These are phyloP conservation scores for Ustilago xerochloae DNA, from an alignment of 1,284 basidiomycete genomes.

Conservation along the genomic window DNA sequence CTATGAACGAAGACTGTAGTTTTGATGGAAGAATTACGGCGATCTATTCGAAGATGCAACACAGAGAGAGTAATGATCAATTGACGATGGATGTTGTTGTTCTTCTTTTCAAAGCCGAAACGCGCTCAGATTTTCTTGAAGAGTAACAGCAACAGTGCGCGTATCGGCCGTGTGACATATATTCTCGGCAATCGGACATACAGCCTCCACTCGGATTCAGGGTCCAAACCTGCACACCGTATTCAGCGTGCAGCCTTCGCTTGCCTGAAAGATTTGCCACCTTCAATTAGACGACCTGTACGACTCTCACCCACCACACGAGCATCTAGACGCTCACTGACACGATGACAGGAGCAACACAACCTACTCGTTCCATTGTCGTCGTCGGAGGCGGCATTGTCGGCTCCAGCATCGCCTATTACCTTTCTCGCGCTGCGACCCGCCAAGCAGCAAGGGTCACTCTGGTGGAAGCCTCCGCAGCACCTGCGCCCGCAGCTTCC, in stretches of 20 bases:
- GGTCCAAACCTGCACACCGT: slow-evolving; percentile 9
- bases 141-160: neutral
- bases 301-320: neutral
- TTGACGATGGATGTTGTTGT: slow-evolving; percentile 23
- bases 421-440: slow-evolving; percentile 70
- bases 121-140: slow-evolving; percentile 15
- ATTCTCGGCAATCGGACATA: slow-evolving; percentile 6
- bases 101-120: slow-evolving; percentile 4
- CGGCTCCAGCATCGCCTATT: slow-evolving; percentile 85
- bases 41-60: neutral
- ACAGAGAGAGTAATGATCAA: neutral
- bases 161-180: slow-evolving; percentile 5
- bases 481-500: slow-evolving; percentile 75
- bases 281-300: neutral
- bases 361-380: slow-evolving; percentile 48
- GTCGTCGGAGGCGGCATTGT: slow-evolving; percentile 76
- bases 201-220: neutral
- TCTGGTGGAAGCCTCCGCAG: slow-evolving; percentile 79
- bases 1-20: too few species aligned
- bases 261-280: slow-evolving; percentile 16
- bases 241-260: neutral
- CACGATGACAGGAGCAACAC: slow-evolving; percentile 30
- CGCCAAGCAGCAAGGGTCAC: slow-evolving; percentile 61
- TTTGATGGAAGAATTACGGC: too few species aligned
- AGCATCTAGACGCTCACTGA: neutral